phyloP scores from a whole-genome alignment of 2,329 filamentous ascomycete genomes.

The Aspergillus jensenii region DNA sequence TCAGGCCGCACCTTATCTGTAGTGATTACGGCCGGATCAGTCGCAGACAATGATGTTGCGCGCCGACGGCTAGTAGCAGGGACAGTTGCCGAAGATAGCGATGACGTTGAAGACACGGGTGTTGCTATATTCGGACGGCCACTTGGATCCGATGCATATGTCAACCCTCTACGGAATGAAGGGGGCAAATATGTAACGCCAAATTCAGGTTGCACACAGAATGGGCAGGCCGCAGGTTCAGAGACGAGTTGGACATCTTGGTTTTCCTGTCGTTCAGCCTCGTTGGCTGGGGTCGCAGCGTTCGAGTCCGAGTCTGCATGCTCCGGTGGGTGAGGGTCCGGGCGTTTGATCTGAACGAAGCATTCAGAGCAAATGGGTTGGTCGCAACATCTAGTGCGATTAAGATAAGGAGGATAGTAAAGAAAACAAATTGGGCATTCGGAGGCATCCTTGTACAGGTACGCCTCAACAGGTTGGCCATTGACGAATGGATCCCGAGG shows the following conservation, averaged over 20 bases:
- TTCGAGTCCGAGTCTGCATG: slow-evolving; percentile 56
- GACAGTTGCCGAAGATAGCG: slow-evolving; percentile 62
- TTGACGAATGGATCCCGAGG: slow-evolving; percentile 86
- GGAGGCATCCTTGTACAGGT: slow-evolving; percentile 82
- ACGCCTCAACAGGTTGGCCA: slow-evolving; percentile 89
- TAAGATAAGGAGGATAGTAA: slow-evolving; percentile 91
- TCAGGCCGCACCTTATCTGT: slow-evolving; percentile 92
- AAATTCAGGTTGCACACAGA: slow-evolving; percentile 92
- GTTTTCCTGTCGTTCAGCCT: slow-evolving; percentile 33
- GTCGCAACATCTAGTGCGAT: slow-evolving; percentile 91
- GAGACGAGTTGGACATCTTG: slow-evolving; percentile 71
- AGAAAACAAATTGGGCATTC: slow-evolving; percentile 98
- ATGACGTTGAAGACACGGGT: slow-evolving; percentile 84
- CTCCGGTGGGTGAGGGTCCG: slow-evolving; percentile 86
- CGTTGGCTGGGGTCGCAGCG: slow-evolving; percentile 29
- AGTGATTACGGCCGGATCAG: slow-evolving; percentile 80
- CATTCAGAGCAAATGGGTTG: slow-evolving; percentile 97
- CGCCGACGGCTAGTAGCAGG: slow-evolving; percentile 51
- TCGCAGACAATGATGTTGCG: slow-evolving; percentile 74
- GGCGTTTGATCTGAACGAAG: slow-evolving; percentile 96
- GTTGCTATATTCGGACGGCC: slow-evolving; percentile 56
- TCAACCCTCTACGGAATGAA: slow-evolving; percentile 79
- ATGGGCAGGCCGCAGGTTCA: slow-evolving; percentile 88
- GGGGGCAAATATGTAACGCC: slow-evolving; percentile 93
- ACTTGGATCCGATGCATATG: slow-evolving; percentile 60